A percentile compares a stretch with the other conserved stretches of the same genome.
These are phyloP conservation scores for Phytophthora macrochlamydospora DNA, from an alignment of 352 stramenopile genomes.

Conservation along the genomic window DNA sequence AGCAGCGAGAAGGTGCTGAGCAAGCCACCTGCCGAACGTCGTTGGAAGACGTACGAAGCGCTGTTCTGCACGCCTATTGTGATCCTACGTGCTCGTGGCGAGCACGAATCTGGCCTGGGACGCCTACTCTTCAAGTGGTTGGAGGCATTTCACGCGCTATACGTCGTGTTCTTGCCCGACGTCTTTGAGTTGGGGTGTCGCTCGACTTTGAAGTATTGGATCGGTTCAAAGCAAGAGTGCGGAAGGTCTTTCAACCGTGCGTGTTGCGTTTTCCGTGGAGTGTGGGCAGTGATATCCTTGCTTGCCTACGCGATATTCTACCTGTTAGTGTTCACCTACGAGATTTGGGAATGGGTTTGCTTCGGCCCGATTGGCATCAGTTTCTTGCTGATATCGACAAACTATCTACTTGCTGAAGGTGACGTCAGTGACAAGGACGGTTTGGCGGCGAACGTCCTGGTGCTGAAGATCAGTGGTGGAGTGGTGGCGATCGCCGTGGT, in stretches of 20 bases:
- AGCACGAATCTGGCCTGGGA: background rate
- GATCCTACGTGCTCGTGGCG: background rate
- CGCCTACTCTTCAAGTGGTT: background rate
- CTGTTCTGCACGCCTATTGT: background rate
- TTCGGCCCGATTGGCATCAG: background rate
- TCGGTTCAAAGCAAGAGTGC: background rate
- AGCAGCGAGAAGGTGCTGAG: background rate
- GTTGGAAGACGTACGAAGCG: background rate
- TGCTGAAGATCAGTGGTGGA: background rate
- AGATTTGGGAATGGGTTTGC: background rate
- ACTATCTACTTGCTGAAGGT: background rate
- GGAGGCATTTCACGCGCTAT: background rate
- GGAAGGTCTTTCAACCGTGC: background rate
- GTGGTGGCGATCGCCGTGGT: background rate
- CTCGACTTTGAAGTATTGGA: background rate
- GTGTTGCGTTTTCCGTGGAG: background rate
- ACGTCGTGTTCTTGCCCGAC: background rate
- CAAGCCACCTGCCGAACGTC: background rate
- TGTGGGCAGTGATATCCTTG: background rate
- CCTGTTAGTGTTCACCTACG: background rate
- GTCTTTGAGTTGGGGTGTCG: background rate
- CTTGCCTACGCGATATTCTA: background rate
- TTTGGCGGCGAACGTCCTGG: background rate
- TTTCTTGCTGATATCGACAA: background rate
- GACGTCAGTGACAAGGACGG: background rate